Evolutionary conservation across 2,329 filamentous ascomycete species (phyloP), one percentile per base, ranked within the genome.

Genomic region (Escovopsis weberi): DNA sequence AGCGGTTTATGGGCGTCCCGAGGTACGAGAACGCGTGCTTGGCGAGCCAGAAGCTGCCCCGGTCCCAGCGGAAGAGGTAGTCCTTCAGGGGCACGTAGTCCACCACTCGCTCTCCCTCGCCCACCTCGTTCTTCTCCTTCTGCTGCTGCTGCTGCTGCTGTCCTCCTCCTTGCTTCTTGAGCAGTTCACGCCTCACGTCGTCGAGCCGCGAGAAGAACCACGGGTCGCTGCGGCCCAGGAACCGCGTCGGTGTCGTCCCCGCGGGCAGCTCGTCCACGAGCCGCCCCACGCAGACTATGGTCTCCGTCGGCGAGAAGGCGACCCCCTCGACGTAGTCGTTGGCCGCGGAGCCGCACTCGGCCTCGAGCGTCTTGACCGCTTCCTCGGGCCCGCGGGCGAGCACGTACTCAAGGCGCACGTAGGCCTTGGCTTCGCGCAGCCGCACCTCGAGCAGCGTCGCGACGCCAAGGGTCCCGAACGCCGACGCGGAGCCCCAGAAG

Each of bases 201-300:
- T 6, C 23, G 23, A 73, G 80, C 48, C 82, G 80, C 3, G 85
- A 62, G 46, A 85, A 86, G 54, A 84, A 85, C 83, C 82, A 87
- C 0, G 78, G 75, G 49, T 87, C 82, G 4, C 56, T 58, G 0
- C 71, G 62, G 10, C 70, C 64, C n/a, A 70, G 72, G 56, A 85
- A 82, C 0, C 55, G 63, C 23, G 59, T 61, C 1, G 61, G 51
- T 37, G 54, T 55, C 3, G 48, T 45, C 1, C 56, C 59, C 0
- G 54, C 43, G 0, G 67, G 67, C 0, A 67, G 46, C 0, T 62
- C 54, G 40, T 81, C 64, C 1, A 68, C 68, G 12, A 82, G 60
- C 9, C 63, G 65, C 0, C 82, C 82, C 0, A 69, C 66, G 55
- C 80, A 80, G 37, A 85, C 60, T 1, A 82, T 67, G 0, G 74